Base-by-base conservation (phyloP, 192 early-diverging fungal genomes). In the Backusella macrospora region DNA sequence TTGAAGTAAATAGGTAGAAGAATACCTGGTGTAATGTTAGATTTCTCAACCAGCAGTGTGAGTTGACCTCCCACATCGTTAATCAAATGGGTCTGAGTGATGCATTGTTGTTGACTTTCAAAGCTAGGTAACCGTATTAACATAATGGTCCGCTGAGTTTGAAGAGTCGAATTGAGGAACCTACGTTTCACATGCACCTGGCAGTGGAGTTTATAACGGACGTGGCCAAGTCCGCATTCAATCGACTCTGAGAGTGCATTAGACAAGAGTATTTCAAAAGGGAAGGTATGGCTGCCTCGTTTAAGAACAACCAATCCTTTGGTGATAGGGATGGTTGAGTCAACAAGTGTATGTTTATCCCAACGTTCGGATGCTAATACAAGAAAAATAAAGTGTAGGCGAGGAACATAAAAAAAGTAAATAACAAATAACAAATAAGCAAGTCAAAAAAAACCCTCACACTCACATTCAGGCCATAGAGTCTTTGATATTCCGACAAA, bases 401-500 rank as follows among this genome's bases (percentile, higher is more conserved):
- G 52, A 10, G n/a, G 23, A 38, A 66, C 38, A 69, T 43, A 48
- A 46, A 42, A 42, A 69, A 18, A 14, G 43, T 59, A 59, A 69
- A 34, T 21, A 68, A 39, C 38, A 66, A 16, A 7, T 5, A 42
- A 34, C 2, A 34, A 34, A 34, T 2, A 34, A 34, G 29, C 29
- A 34, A 34, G 29, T 34, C 29, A 34, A 9, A 68, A 42, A 18
- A n/a, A 21, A 9, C 3, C 23, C 62, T 62, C 14, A 16, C 21
- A 38, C 15, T 48, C 72, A 75, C 78, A 73, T 72, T 75, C 78
- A 39, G 78, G 78, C 78, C 78, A 79, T 1, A 79, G 18, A 42
- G 78, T 79, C 59, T 79, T 79, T 26, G 78, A 69, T 26, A 71
- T 45, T 3, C 78, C 78, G 55, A 79, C 48, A n/a, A 79, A 74